Conservation (phyloP, 371 early-diverging fungal species). For the Conidiobolus incongruus region DNA sequence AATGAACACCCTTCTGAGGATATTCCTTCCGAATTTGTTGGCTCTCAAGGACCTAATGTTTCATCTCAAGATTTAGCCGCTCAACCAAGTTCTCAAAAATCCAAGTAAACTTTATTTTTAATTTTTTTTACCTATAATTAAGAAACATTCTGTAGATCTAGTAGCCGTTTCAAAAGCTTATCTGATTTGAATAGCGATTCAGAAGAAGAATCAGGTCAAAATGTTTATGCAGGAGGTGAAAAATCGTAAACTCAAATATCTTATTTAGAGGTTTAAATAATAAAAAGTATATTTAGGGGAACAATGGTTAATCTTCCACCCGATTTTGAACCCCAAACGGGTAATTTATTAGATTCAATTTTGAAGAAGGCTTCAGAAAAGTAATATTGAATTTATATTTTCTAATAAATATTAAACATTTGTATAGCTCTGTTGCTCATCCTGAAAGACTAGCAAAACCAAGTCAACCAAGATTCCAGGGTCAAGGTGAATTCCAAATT, state of each 20-base stretch:
- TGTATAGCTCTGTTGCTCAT: too few species aligned
- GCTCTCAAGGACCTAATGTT: too few species aligned
- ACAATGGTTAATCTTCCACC: not conserved
- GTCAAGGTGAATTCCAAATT: not conserved
- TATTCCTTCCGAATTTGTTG: too few species aligned
- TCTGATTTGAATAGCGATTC: not conserved
- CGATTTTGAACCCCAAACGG: not conserved
- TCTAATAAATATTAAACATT: not conserved
- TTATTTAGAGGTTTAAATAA: not conserved
- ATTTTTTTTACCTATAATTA: too few species aligned
- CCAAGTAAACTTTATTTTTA: too few species aligned
- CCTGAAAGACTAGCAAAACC: too few species aligned
- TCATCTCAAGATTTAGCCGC: too few species aligned
- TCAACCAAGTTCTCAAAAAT: too few species aligned
- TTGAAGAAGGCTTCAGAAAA: not conserved
- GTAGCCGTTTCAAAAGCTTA: not conserved
- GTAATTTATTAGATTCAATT: not conserved
- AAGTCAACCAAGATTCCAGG: not conserved
- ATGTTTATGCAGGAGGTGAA: slow-evolving; percentile 5
- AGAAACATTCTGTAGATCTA: too few species aligned
- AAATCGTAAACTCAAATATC: slow-evolving; percentile 2
- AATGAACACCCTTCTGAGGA: too few species aligned
- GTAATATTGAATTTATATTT: not conserved
- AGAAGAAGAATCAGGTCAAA: not conserved
- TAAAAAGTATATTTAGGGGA: not conserved